Conservation (phyloP, 1,284 basidiomycete genomes). For the Microbotryomycetes sp. region DNA sequence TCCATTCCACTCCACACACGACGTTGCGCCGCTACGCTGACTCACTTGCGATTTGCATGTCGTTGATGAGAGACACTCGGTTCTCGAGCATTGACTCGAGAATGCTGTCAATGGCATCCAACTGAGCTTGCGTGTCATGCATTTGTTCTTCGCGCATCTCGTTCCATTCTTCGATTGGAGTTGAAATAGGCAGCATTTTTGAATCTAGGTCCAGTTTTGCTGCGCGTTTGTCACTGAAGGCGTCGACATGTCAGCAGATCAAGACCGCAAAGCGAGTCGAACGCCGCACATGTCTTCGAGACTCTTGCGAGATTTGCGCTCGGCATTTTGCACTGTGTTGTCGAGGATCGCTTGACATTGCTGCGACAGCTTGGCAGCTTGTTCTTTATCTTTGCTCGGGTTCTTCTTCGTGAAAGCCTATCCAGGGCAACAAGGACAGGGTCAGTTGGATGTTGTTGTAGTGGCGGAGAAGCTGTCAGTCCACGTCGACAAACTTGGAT, state of each 20-base stretch:
- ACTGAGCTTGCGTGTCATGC: background rate
- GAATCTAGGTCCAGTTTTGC: background rate
- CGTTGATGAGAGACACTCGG: conserved; percentile 1
- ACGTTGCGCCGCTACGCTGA: background rate
- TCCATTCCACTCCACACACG: too few relatives aligned
- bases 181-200: background rate
- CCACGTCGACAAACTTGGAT: background rate
- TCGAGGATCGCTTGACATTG: conserved; percentile 1
- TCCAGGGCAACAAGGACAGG: background rate
- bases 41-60: conserved; percentile 5
- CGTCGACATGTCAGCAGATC: background rate
- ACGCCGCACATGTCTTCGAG: background rate
- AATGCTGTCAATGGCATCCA: conserved; percentile 1
- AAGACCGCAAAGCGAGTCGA: too few relatives aligned
- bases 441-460: too few relatives aligned
- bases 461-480: too few relatives aligned
- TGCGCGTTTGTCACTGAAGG: background rate
- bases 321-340: background rate
- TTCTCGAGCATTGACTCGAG: background rate
- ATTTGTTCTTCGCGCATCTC: background rate
- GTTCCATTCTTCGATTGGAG: background rate
- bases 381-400: conserved; percentile 1
- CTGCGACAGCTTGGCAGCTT: background rate
- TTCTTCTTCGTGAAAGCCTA: conserved; percentile 5
- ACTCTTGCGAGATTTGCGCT: background rate